phyloP scores from a whole-genome alignment of 2,329 filamentous ascomycete genomes.

The Ascochyta lentis region DNA sequence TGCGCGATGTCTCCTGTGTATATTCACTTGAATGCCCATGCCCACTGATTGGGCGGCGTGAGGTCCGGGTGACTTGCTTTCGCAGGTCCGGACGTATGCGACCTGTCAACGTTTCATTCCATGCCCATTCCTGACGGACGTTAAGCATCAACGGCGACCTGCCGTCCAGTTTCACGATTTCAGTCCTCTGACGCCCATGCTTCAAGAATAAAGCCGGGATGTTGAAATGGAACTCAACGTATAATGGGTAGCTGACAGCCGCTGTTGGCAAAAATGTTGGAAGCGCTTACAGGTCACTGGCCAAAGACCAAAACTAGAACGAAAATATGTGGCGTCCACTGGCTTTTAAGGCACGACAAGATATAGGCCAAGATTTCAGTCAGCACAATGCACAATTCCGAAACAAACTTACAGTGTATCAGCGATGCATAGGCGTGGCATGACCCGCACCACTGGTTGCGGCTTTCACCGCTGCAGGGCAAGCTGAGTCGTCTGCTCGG shows the following conservation, averaged over 20 bases:
- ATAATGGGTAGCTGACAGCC: neutral
- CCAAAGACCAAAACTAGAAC: too few species aligned
- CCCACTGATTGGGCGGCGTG: neutral
- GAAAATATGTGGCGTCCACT: too few species aligned
- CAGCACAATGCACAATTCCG: too few species aligned
- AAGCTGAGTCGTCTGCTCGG: neutral
- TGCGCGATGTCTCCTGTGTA: neutral
- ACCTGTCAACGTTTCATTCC: conserved; percentile 22
- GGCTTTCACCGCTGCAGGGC: neutral
- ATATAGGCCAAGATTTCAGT: too few species aligned
- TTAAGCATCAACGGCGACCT: conserved; percentile 1
- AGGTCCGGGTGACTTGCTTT: neutral
- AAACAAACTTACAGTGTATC: too few species aligned
- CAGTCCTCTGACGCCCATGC: conserved; percentile 12
- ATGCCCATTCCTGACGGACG: neutral
- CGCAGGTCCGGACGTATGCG: conserved; percentile 3
- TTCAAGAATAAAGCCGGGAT: conserved; percentile 8
- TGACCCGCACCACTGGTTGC: neutral
- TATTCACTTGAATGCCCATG: neutral
- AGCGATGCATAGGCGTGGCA: neutral
- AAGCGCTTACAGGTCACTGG: too few species aligned
- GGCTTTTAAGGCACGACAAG: too few species aligned
- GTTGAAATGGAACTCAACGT: neutral
- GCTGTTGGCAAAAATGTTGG: too few species aligned
- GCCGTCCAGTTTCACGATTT: conserved; percentile 14